Conservation (phyloP, 2,329 filamentous ascomycete genomes). For the Gnomoniopsis sp. region DNA sequence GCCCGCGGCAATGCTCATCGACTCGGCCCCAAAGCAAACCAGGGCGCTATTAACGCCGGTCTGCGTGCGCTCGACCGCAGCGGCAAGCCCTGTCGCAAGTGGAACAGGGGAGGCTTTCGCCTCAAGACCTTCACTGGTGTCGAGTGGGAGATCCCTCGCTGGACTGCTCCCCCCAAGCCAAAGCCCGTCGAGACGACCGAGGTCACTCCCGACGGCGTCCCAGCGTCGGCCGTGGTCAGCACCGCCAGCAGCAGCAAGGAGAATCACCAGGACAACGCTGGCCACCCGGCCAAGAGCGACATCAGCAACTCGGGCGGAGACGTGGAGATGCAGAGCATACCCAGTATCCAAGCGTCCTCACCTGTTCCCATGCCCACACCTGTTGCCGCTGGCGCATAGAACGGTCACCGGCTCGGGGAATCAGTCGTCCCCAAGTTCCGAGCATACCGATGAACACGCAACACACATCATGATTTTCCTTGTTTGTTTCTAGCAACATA, state of each 20-base stretch:
- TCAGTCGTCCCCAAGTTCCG: neutral
- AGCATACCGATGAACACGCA: neutral
- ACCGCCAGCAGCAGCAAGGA: slow-evolving; percentile 56
- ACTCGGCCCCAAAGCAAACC: slow-evolving; percentile 92
- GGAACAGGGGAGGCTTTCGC: slow-evolving; percentile 77
- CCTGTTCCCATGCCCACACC: slow-evolving; percentile 42
- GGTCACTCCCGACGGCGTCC: slow-evolving; percentile 38
- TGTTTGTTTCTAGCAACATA: neutral
- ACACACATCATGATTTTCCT: neutral
- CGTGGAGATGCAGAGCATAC: slow-evolving; percentile 49
- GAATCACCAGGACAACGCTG: slow-evolving; percentile 59
- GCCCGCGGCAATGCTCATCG: slow-evolving; percentile 64
- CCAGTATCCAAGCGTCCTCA: slow-evolving; percentile 50
- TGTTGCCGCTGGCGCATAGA: slow-evolving; percentile 39
- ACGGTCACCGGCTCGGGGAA: neutral
- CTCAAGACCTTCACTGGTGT: slow-evolving; percentile 93
- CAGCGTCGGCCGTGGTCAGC: slow-evolving; percentile 41
- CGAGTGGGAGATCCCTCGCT: slow-evolving; percentile 76
- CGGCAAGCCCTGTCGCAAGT: slow-evolving; percentile 88
- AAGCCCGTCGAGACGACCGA: slow-evolving; percentile 42
- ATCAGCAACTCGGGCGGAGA: slow-evolving; percentile 38
- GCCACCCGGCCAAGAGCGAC: slow-evolving; percentile 43
- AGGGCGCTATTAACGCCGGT: slow-evolving; percentile 94
- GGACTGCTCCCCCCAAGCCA: slow-evolving; percentile 69
- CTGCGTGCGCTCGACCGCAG: slow-evolving; percentile 90